These are phyloP conservation scores for Coemansia sp. DNA, from an alignment of 192 early-diverging fungal genomes.

Conservation along the genomic window DNA sequence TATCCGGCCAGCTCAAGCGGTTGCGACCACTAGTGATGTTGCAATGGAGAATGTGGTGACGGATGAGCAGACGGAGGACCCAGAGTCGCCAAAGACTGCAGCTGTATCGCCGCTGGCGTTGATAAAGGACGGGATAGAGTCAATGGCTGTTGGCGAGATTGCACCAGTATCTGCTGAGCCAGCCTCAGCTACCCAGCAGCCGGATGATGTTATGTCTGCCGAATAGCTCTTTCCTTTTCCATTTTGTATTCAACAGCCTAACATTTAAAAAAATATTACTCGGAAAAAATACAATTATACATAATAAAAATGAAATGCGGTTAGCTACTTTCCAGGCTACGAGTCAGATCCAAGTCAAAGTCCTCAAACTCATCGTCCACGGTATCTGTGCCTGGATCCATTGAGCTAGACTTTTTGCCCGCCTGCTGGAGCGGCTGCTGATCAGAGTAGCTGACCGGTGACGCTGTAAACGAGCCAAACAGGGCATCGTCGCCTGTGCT, in stretches of 20 bases:
- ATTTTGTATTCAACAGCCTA: background rate
- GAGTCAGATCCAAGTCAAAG: slow-evolving; percentile 38
- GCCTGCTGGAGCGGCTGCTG: slow-evolving; percentile 6
- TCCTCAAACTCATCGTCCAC: slow-evolving; percentile 44
- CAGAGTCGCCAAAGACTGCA: slow-evolving; percentile 27
- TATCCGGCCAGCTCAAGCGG: slow-evolving; percentile 1
- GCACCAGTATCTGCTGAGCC: background rate
- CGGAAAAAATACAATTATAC: background rate
- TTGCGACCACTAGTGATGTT: background rate
- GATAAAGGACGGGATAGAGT: slow-evolving; percentile 42
- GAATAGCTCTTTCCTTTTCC: background rate
- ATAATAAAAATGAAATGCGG: slow-evolving; percentile 1
- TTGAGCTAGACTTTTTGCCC: background rate
- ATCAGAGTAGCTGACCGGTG: slow-evolving; percentile 15
- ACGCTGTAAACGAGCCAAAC: slow-evolving; percentile 25
- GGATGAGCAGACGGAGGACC: background rate
- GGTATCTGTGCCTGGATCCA: slow-evolving; percentile 5
- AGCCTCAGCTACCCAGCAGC: background rate
- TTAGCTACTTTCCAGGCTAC: slow-evolving; percentile 29
- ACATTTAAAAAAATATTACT: background rate
- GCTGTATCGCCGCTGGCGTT: slow-evolving; percentile 39
- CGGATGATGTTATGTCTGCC: background rate
- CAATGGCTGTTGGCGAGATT: slow-evolving; percentile 36
- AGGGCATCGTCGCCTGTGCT: slow-evolving; percentile 30
- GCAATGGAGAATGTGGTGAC: background rate